Conservation (phyloP, 495 filamentous ascomycete genomes). For the Penicillium chermesinum region DNA sequence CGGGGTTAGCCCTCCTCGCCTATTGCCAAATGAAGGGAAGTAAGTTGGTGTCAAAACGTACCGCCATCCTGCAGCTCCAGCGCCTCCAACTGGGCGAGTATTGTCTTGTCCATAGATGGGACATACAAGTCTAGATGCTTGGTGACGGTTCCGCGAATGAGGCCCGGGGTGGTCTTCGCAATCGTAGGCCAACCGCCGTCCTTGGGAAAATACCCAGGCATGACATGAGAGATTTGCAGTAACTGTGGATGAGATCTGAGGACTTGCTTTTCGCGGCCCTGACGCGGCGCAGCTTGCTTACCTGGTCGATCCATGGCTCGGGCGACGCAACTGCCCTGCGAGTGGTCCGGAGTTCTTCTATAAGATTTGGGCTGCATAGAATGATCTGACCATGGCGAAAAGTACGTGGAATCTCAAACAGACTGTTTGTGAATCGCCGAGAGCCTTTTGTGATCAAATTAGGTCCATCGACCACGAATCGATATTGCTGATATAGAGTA, state of each 20-base stretch:
- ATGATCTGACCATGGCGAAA: conserved; percentile 24
- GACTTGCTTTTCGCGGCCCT: neutral
- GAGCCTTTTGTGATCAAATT: conserved; percentile 17
- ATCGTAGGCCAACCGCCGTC: conserved; percentile 21
- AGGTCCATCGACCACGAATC: conserved; percentile 18
- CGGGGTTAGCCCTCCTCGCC: neutral
- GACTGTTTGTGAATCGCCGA: conserved; percentile 7
- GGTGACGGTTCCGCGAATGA: conserved; percentile 19
- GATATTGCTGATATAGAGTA: conserved; percentile 19
- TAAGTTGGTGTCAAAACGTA: neutral
- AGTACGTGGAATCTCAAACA: conserved; percentile 25
- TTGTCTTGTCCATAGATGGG: conserved; percentile 18
- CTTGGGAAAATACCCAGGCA: conserved; percentile 24
- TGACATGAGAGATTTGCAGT: conserved; percentile 25
- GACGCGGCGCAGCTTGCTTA: too few relatives aligned
- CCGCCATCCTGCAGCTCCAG: conserved; percentile 9
- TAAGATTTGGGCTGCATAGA: conserved; percentile 16
- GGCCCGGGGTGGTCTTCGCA: conserved; percentile 22
- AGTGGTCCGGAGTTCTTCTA: conserved; percentile 19
- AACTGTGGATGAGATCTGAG: conserved; percentile 12
- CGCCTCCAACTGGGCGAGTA: conserved; percentile 11
- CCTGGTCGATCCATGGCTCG: conserved; percentile 28
- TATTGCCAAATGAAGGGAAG: too few relatives aligned
- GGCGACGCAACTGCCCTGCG: conserved; percentile 13
- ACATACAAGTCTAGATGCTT: conserved; percentile 20